These are phyloP conservation scores for Lentinula detonsa DNA, from an alignment of 768 basidiomycete species.

Conservation along the genomic window DNA sequence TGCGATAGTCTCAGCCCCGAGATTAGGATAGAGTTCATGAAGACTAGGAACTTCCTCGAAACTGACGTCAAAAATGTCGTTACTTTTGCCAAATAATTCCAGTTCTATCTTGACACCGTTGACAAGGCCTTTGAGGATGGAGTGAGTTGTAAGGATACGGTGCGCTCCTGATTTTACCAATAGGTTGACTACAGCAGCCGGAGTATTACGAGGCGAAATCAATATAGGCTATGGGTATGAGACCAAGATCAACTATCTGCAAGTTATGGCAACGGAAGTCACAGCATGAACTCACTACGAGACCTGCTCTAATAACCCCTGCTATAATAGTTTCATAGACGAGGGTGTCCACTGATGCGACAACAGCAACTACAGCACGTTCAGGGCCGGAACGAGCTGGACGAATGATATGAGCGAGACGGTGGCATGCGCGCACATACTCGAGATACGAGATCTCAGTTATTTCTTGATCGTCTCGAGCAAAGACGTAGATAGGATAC, in stretches of 20 bases:
- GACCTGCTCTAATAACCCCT: slow-evolving; percentile 30
- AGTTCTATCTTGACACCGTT: not conserved
- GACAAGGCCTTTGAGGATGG: not conserved
- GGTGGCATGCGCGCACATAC: slow-evolving; percentile 38
- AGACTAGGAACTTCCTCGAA: slow-evolving; percentile 6
- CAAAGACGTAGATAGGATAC: slow-evolving; percentile 23
- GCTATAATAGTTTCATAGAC: slow-evolving; percentile 35
- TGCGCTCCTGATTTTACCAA: slow-evolving; percentile 31
- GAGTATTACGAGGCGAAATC: slow-evolving; percentile 31
- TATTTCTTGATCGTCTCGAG: slow-evolving; percentile 14
- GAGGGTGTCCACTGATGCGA: slow-evolving; percentile 26
- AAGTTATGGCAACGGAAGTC: not conserved
- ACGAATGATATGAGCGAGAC: slow-evolving; percentile 31
- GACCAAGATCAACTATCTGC: not conserved
- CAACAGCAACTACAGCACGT: slow-evolving; percentile 28
- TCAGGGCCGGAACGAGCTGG: slow-evolving; percentile 24
- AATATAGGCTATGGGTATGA: slow-evolving; percentile 25
- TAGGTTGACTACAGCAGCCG: slow-evolving; percentile 27
- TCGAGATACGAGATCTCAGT: slow-evolving; percentile 32
- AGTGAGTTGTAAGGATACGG: slow-evolving; percentile 28
- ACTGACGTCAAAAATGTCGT: not conserved
- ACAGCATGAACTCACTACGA: slow-evolving; percentile 20
- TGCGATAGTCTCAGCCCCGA: slow-evolving; percentile 14
- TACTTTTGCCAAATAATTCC: not conserved
- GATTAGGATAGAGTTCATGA: slow-evolving; percentile 15